Base-by-base conservation (phyloP, 306 rosid species). In the Rosa rugosa region DNA sequence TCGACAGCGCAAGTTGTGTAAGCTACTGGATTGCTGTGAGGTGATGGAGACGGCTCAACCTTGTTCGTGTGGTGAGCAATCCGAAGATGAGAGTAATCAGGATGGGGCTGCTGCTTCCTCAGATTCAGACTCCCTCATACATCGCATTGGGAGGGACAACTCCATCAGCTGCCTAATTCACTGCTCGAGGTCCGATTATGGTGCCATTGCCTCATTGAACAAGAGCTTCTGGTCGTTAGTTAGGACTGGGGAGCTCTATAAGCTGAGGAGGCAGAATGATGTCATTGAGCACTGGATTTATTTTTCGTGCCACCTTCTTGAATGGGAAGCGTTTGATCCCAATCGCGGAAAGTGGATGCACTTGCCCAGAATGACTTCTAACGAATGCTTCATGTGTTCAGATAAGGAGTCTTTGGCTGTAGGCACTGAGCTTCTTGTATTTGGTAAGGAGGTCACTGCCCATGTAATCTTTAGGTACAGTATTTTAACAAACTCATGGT, bases 321-420 rank as follows among this genome's bases (percentile, higher is more conserved):
- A 94, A 78, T 94, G 98, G 98, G 94, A 90, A 49, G 98, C 98
- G 16, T 94, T 90, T 40, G 97, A 94, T 86, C 98, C 97, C 23
- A 78, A 82, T 77, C 88, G 81, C 1, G 69, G 80, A 9, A 69
- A 89, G 74, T 94, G 98, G 98, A 90, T 94, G 97, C 93, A 87
- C 84, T 84, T 94, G 62, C 98, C 98, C 12, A 89, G 88, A 76
- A 94, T 94, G 94, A 84, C 91, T 69, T 89, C 97, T 5, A 91
- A 90, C 56, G 97, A 92, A 31, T 94, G 98, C 83, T 94, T 94
- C 85, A 89, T 84, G 97, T 88, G 88, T 40, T 89, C 97, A 0
- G 98, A 94, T 47, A 94, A 94, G 85, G 98, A 94, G 66, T 94
- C 98, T n/a, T 83, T 92, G 68, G 98, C 97, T 25, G 98, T 94